These are phyloP conservation scores for Ganoderma boninense DNA, from an alignment of 1,284 basidiomycete species.

Conservation along the genomic window DNA sequence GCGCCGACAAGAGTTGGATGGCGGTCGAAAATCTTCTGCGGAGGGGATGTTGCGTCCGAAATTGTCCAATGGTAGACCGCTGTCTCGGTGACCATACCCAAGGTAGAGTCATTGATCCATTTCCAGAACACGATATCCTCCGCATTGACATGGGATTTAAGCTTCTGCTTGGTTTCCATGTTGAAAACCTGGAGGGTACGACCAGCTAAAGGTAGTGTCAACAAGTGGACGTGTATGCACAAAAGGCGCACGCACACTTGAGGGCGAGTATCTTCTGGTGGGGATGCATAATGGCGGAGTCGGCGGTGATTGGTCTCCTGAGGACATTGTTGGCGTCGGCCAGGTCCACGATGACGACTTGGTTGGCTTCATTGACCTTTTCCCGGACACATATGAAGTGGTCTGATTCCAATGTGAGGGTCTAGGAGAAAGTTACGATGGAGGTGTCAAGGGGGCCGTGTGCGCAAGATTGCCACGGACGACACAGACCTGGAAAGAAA, in stretches of 20 bases:
- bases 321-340: slow-evolving; percentile 96
- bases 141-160: slow-evolving; percentile 94
- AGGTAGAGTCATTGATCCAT: slow-evolving; percentile 92
- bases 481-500: slow-evolving; percentile 90
- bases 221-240: background rate
- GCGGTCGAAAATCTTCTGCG: slow-evolving; percentile 95
- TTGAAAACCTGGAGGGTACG: slow-evolving; percentile 99
- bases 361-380: slow-evolving; percentile 90
- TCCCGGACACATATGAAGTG: slow-evolving; percentile 95
- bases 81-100: slow-evolving; percentile 96
- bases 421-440: slow-evolving; percentile 50
- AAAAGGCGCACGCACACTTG: slow-evolving; percentile 68
- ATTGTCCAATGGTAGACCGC: slow-evolving; percentile 97
- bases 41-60: slow-evolving; percentile 73
- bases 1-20: slow-evolving; percentile 94
- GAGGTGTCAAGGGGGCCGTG: slow-evolving; percentile 31
- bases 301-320: slow-evolving; percentile 94
- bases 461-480: slow-evolving; percentile 24
- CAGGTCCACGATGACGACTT: slow-evolving; percentile 98
- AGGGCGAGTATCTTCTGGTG: slow-evolving; percentile 97
- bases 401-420: slow-evolving; percentile 95
- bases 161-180: slow-evolving; percentile 96
- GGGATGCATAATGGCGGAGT: slow-evolving; percentile 99
- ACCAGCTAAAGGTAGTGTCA: slow-evolving; percentile 63
- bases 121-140: slow-evolving; percentile 99